These are phyloP conservation scores for Kluyveromyces nonfermentans DNA, from an alignment of 805 yeast genomes.

Conservation along the genomic window DNA sequence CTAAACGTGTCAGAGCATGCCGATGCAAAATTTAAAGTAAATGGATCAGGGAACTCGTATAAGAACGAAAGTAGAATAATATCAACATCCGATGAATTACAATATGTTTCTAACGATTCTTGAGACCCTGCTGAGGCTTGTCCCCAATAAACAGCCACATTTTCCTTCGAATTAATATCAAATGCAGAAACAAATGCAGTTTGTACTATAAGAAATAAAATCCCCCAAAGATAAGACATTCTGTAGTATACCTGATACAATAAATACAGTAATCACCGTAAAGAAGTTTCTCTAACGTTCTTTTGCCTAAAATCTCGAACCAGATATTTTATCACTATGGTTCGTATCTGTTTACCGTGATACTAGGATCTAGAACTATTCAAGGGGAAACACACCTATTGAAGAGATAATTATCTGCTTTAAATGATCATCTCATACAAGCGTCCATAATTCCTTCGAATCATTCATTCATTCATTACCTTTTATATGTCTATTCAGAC, in stretches of 20 bases:
- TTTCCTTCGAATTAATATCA: conserved; percentile 35
- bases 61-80: conserved; percentile 66
- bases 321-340: neutral
- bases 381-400: neutral
- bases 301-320: neutral
- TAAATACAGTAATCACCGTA: too few species aligned
- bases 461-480: too few species aligned
- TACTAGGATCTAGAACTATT: neutral
- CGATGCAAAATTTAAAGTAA: conserved; percentile 48
- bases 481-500: too few species aligned
- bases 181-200: conserved; percentile 19
- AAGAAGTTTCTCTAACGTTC: too few species aligned
- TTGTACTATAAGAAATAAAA: neutral
- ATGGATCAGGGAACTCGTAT: conserved; percentile 43
- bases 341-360: neutral
- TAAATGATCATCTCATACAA: too few species aligned
- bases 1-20: conserved; percentile 35
- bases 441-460: too few species aligned
- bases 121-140: conserved; percentile 66
- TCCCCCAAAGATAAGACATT: neutral
- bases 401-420: too few species aligned
- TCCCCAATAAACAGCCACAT: conserved; percentile 85
- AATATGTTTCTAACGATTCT: conserved; percentile 41
- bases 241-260: neutral
- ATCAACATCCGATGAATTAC: conserved; percentile 61